Percentiles rank a stretch among this genome's conserved stretches.
Evolutionary conservation across 2,329 filamentous ascomycete species (phyloP).

Genomic region (Botrytis pseudocinerea): DNA sequence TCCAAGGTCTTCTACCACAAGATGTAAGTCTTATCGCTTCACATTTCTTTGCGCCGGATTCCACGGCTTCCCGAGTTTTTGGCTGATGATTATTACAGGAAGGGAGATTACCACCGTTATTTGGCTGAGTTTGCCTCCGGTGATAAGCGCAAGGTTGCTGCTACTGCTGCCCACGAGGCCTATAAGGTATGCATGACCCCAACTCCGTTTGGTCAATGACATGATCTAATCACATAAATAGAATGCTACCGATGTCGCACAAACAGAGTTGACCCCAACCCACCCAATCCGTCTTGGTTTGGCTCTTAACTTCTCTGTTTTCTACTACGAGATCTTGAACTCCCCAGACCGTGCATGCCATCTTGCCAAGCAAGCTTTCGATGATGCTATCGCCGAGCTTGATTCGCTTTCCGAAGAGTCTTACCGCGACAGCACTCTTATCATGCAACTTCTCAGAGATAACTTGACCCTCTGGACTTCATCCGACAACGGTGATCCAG

Average conservation of each 20-base stretch:
- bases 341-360: constrained; percentile 97
- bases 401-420: constrained; percentile 97
- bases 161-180: constrained; percentile 85
- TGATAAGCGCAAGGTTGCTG: constrained; percentile 87
- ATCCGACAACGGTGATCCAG: constrained; percentile 80
- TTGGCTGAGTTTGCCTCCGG: constrained; percentile 90
- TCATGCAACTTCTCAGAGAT: constrained; percentile 98
- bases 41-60: constrained; percentile 21
- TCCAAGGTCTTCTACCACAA: constrained; percentile 99
- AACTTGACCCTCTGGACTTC: constrained; percentile 98
- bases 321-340: constrained; percentile 99
- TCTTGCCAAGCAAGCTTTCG: constrained; percentile 97
- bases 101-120: constrained; percentile 96
- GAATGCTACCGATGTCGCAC: constrained; percentile 97
- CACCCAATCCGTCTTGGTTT: constrained; percentile 98
- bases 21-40: constrained; percentile 68
- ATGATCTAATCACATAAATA: constrained; percentile 42
- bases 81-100: constrained; percentile 56
- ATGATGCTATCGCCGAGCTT: constrained; percentile 95
- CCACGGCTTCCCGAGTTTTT: constrained; percentile 26
- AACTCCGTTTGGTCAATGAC: background rate
- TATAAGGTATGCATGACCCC: constrained; percentile 74
- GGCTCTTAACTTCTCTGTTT: constrained; percentile 98
- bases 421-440: constrained; percentile 97
- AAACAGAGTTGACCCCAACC: constrained; percentile 94